Evolutionary conservation across 805 yeast species (phyloP), one percentile per base, ranked within the genome.

Genomic region (Hanseniaspora hatyaiensis): DNA sequence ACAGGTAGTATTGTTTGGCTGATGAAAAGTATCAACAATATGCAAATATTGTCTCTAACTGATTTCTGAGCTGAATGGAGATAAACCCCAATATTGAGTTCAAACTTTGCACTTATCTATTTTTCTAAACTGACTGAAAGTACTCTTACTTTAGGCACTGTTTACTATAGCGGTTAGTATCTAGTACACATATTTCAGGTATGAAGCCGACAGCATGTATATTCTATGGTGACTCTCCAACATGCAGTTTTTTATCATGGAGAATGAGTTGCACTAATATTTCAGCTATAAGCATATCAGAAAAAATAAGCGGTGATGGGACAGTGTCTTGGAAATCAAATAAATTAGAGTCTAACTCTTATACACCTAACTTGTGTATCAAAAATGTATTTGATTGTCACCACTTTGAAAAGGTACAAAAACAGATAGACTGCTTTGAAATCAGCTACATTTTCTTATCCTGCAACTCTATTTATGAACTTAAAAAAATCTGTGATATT

Each of bases 301-400:
- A 54, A 19, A 56, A 54, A 43, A 57, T 61, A 8, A 56, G 64
- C 6, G 53, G 58, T 29, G 65, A 61, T 55, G 63, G 64, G 4
- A 44, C 59, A 15, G 57, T 62, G 1, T 55, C 63, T 3, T 62
- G 65, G 66, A 61, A 61, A 48, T 58, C 64, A 9, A 51, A 59
- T 3, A 57, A 57, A 33, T 39, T 60, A 15, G 64, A 65, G 3
- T 59, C 64, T 6, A 60, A 58, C 50, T 60, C 58, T 41, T 62
- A 61, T 46, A 56, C 57, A 12, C 65, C 66, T 9, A 61, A 62
- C 47, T 53, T 59, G 13, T 57, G 58, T 45, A 52, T 59, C 2
- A 59, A 45, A 6, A 33, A 37, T n/a, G 20, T 37, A 4, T 37
- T 37, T 16, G 13, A 55, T 51, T 26, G 40, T 52, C 12, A 26